phyloP scores from a whole-genome alignment of 768 basidiomycete species.

The Mycena rebaudengoi region DNA sequence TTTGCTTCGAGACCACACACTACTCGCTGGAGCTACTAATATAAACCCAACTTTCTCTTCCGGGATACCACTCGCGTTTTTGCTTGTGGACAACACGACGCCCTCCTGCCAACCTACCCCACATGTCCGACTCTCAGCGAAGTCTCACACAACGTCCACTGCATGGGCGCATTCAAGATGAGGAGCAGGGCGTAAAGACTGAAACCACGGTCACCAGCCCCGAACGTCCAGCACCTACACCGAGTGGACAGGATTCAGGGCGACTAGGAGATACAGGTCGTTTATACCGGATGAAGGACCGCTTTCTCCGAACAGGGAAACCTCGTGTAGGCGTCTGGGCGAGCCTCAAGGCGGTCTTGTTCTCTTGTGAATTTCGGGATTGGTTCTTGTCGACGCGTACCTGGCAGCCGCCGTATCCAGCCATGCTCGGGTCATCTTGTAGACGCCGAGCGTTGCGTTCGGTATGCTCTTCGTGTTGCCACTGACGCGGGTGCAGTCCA shows the following conservation, averaged over 20 bases:
- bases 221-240: too few relatives aligned
- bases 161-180: constrained; percentile 16
- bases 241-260: not conserved
- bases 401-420: too few relatives aligned
- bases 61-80: not conserved
- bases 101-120: not conserved
- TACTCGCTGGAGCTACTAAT: too few relatives aligned
- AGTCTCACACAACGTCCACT: constrained; percentile 14
- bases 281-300: constrained; percentile 32
- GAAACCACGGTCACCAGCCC: not conserved
- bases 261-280: not conserved
- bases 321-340: constrained; percentile 49
- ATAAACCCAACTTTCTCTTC: not conserved
- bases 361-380: too few relatives aligned
- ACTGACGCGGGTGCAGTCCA: too few relatives aligned
- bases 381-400: too few relatives aligned
- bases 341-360: constrained; percentile 54
- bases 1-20: too few relatives aligned
- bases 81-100: not conserved
- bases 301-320: constrained; percentile 58
- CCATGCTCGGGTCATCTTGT: too few relatives aligned
- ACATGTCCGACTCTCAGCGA: constrained; percentile 1
- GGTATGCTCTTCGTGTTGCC: too few relatives aligned
- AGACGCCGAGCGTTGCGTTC: too few relatives aligned
- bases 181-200: constrained; percentile 11